phyloP scores from a whole-genome alignment of 345 rosid species.

The Eucalyptus pumila region DNA sequence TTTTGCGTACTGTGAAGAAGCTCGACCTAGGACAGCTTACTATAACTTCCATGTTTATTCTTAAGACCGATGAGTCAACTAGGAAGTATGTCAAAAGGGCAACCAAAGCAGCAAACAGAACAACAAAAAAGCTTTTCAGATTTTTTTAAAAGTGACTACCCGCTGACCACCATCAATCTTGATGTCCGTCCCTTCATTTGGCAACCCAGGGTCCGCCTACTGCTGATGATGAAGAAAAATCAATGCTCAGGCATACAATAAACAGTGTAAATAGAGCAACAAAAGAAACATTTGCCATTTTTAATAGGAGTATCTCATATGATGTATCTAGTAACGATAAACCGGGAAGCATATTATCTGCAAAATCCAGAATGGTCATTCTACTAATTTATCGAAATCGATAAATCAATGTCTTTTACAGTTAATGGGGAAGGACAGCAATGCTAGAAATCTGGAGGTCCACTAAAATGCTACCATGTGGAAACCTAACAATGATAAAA shows the following conservation, averaged over 20 bases:
- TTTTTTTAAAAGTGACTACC: no score
- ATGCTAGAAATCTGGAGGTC: neutral
- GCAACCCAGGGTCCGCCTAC: no score
- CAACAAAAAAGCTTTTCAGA: no score
- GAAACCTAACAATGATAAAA: neutral
- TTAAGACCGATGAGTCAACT: neutral
- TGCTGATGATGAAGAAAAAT: no score
- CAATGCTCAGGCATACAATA: neutral
- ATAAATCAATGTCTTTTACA: neutral
- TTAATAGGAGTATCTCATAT: neutral
- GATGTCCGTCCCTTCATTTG: no score
- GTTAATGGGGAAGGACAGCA: neutral
- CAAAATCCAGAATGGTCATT: neutral
- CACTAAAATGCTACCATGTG: neutral
- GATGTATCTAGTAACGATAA: neutral
- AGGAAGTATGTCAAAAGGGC: neutral
- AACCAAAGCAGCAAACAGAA: neutral
- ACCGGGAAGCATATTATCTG: neutral
- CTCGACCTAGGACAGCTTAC: neutral
- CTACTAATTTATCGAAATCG: no score
- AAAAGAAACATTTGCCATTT: neutral
- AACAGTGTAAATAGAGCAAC: no score
- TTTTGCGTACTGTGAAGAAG: fast-evolving
- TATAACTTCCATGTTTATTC: neutral
- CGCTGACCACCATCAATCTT: no score